Evolutionary conservation across 805 yeast genomes (phyloP), one percentile per base, ranked within the genome.

Genomic region (Huiozyma sinensis): DNA sequence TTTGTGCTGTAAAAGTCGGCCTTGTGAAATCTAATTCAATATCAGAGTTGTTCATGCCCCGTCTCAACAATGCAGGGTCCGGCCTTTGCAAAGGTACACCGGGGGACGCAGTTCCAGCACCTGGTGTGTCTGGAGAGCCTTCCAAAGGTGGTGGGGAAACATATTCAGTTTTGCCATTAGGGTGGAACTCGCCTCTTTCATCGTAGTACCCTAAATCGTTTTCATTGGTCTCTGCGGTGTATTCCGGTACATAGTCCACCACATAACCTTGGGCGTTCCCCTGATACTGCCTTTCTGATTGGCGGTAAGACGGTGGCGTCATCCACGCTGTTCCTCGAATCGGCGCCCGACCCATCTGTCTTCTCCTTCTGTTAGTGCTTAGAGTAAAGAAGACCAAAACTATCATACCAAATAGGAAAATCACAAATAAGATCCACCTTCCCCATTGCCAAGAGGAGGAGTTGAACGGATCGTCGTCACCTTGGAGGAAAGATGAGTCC

Each of bases 191-290:
- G 33, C 87, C 95, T 32, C 69, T 60, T 33, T 64, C 65, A 58
- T 84, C 92, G 53, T 83, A 85, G 58, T 74, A 81, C 0, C 94
- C 95, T 58, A 83, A 75, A 57, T 88, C 95, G 39, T 74, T 70
- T 29, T 79, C 85, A 49, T 79, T 79, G 0, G 88, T 79, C 11
- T 68, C 63, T 9, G 67, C 83, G 0, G 87, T 75, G 50, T 83
- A 83, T 2, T 80, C 71, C 0, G 94, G 94, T 1, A 82, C 85
- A 51, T 69, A 77, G 2, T 73, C 72, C 39, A 72, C 75, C 7
- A 68, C 63, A 36, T 45, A 38, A 5, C 41, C 40, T 24, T 45
- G 47, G 7, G 48, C 31, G 7, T 39, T 37, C 11, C 54, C 53
- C 27, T 71, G 66, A 50, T 76, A 73, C 46, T 76, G 79, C 42